Base-by-base conservation (phyloP, 352 stramenopile species). In the Globisporangium nodosum region DNA sequence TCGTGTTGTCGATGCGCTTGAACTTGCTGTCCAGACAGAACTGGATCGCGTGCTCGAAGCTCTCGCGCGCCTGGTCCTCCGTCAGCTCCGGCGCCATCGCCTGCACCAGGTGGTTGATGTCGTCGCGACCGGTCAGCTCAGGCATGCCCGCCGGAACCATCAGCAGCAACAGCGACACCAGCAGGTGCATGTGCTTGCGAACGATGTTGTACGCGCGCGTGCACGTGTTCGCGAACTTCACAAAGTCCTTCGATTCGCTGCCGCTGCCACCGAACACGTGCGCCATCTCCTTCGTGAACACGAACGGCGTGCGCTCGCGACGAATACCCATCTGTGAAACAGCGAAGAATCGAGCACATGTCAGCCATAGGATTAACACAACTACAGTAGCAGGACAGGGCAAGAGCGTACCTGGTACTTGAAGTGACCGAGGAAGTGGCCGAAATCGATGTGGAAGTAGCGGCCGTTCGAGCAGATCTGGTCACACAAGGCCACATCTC, bases 371-470 rank as follows among this genome's bases (percentile, higher is more conserved):
- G 35, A 42, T 42, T 9, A 42, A 42, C 11, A 3, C 9, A 42
- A 4, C 35, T 27, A 27, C 24, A 27, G 24, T 27, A 15, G 11
- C 8, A 12, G 8, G 12, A 15, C 33, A 42, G 8, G 12, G 35
- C 11, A 15, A 15, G 12, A 4, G 35, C 35, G 35, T 12, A 42
- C 35, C 35, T 88, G 79, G 64, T 95, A 95, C 68, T 95, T 95
- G 67, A 92, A 90, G 65, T 95, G 83, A 12, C 83, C 85, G 3
- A 95, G 69, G 55, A 95, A 91, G 62, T 95, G 85, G 16, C 85
- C 85, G 53, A 95, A 95, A 68, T 95, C 85, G 39, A 95, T 95
- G 66, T 95, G 85, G 65, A 95, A 95, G 74, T 93, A 95, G 58
- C 84, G 80, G 35, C 85, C 85, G 4, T 73, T 81, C 20, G 74